Evolutionary conservation across 805 yeast species (phyloP), one percentile per base, ranked within the genome.

Genomic region (Zygosaccharomyces siamensis): DNA sequence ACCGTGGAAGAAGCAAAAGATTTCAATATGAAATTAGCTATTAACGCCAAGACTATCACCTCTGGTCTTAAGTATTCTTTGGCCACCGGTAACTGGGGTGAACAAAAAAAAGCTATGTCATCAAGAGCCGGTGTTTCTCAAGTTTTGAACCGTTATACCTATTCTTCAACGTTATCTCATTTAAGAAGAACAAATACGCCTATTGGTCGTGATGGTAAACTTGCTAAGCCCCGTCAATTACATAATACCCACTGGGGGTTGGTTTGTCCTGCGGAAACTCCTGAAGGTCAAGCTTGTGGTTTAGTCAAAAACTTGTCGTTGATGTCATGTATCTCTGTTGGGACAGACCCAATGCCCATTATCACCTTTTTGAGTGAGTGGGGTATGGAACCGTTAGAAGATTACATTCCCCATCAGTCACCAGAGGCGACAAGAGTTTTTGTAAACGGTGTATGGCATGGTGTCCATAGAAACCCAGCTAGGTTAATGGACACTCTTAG

Each of bases 31-130:
- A 89, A 95, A 46, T 79, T 93, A 63, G 99, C 99, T 35, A 97
- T 93, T 58, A 92, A 93, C 73, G 89, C 97, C 14, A 90, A 90
- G 59, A 93, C 98, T 2, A 89, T 93, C 61, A 93, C 99, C 33
- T 92, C 95, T 53, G 99, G 99, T 67, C 79, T 93, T 71, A 87
- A 95, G 67, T 93, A 93, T 72, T 93, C 99, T 35, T 77, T 93
- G 64, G 99, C 99, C 47, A 93, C 99, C 12, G 99, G 99, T 77
- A 93, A 93, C 74, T 93, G 99, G 99, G 99, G 99, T 75, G 99
- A 93, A 72, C 99, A 93, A 70, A 92, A 90, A 83, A 93, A 93
- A 70, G 97, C 98, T 11, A 93, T 93, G 99, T 83, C 93, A 53
- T 84, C 97, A 16, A 84, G 96, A 70, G 99, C 99, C 5, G 99